Evolutionary conservation across 306 rosid species (phyloP).

Genomic region (Cucumis melo): DNA sequence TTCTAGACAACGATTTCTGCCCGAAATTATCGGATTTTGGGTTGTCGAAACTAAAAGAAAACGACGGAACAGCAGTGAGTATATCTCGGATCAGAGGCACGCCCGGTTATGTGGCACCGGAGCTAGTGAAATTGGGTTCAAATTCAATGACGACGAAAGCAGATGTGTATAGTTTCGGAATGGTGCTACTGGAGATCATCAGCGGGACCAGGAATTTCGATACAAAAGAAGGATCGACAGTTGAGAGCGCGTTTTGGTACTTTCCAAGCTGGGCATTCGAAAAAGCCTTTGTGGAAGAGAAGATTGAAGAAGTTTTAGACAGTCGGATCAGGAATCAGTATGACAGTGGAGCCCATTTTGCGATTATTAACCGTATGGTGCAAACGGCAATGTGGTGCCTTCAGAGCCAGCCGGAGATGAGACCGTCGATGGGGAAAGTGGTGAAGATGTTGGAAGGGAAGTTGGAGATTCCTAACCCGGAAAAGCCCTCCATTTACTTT

Average conservation of each 20-base stretch:
- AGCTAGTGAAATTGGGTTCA: slow-evolving; percentile 56
- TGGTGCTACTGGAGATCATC: slow-evolving; percentile 76
- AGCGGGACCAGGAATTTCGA: slow-evolving; percentile 52
- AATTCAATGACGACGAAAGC: slow-evolving; percentile 74
- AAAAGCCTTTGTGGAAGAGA: slow-evolving; percentile 63
- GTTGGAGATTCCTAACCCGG: slow-evolving; percentile 58
- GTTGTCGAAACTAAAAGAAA: slow-evolving; percentile 55
- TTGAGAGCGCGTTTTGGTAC: slow-evolving; percentile 62
- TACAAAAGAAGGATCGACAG: slow-evolving; percentile 19
- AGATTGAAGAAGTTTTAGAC: slow-evolving; percentile 68
- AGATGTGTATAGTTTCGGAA: slow-evolving; percentile 79
- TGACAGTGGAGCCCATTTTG: slow-evolving; percentile 46
- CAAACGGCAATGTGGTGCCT: slow-evolving; percentile 95
- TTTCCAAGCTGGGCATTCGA: slow-evolving; percentile 87
- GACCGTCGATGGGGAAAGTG: slow-evolving; percentile 93
- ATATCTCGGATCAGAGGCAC: slow-evolving; percentile 74
- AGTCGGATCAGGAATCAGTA: slow-evolving; percentile 35
- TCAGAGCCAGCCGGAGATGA: slow-evolving; percentile 59
- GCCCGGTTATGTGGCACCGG: slow-evolving; percentile 92
- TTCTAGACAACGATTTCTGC: slow-evolving; percentile 64
- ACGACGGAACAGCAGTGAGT: slow-evolving; percentile 69
- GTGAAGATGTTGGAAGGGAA: slow-evolving; percentile 97
- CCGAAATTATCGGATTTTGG: slow-evolving; percentile 94
- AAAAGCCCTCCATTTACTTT: slow-evolving; percentile 65
- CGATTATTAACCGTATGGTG: slow-evolving; percentile 67